These are phyloP conservation scores for Fraxinus albicans DNA, from an alignment of 305 asterid species.

Conservation along the genomic window DNA sequence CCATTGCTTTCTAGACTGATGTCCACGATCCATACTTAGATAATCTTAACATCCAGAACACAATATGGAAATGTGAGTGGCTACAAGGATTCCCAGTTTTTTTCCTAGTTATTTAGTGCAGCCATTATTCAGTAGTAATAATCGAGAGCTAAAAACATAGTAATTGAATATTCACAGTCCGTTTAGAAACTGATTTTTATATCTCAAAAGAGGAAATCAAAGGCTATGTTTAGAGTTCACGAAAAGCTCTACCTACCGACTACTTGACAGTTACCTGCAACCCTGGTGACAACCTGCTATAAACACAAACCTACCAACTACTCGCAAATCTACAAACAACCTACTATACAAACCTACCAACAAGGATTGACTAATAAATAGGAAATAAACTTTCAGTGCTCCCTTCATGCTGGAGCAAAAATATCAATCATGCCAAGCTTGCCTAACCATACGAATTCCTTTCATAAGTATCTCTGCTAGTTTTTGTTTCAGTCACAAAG, in stretches of 20 bases:
- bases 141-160: neutral
- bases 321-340: neutral
- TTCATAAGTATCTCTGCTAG: neutral
- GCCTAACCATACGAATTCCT: neutral
- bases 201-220: neutral
- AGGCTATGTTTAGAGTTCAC: neutral
- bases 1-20: neutral
- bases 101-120: neutral
- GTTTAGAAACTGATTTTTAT: neutral
- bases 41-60: neutral
- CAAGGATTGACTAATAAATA: neutral
- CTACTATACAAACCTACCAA: neutral
- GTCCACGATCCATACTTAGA: neutral
- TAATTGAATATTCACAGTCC: neutral
- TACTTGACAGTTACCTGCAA: neutral
- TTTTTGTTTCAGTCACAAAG: neutral
- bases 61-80: neutral
- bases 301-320: neutral
- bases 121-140: neutral
- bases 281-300: neutral
- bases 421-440: neutral
- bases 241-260: neutral
- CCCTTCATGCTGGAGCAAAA: neutral
- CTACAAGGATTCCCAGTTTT: neutral
- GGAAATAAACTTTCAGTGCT: neutral